Conservation (phyloP, 768 basidiomycete species). For the Mycena galopus region DNA sequence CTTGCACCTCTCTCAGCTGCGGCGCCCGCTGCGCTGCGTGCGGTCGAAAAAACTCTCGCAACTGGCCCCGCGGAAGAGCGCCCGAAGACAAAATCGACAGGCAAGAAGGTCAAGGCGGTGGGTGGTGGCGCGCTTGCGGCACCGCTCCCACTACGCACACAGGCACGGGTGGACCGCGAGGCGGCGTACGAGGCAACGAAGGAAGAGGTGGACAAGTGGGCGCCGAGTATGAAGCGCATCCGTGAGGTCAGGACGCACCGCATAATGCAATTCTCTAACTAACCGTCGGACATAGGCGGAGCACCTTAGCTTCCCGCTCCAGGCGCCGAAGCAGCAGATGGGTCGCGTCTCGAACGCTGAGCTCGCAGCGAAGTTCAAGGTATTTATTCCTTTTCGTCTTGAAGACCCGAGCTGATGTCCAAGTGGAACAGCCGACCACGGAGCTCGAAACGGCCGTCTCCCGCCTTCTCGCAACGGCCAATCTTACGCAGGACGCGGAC, state of each 20-base stretch:
- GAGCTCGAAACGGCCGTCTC: constrained; percentile 89
- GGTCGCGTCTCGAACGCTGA: constrained; percentile 78
- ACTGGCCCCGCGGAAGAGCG: constrained; percentile 43
- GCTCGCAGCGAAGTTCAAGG: constrained; percentile 88
- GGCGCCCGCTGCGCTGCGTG: constrained; percentile 69
- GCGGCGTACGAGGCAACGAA: constrained; percentile 96
- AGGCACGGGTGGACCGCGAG: constrained; percentile 92
- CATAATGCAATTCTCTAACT: neutral
- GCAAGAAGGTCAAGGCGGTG: constrained; percentile 59
- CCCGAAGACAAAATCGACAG: constrained; percentile 64
- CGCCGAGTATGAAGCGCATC: constrained; percentile 90
- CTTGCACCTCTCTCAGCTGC: constrained; percentile 78
- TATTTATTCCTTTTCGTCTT: constrained; percentile 43
- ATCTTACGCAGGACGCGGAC: constrained; percentile 81
- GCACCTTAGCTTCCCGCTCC: constrained; percentile 88
- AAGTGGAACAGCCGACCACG: constrained; percentile 76
- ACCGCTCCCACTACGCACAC: constrained; percentile 87
- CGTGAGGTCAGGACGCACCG: constrained; percentile 70
- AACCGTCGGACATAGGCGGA: constrained; percentile 70
- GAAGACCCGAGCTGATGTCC: neutral
- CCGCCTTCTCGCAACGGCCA: constrained; percentile 82
- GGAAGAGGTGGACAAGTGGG: constrained; percentile 94
- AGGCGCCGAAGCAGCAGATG: constrained; percentile 62
- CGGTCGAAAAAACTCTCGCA: constrained; percentile 65
- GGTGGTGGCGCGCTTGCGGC: constrained; percentile 67